Evolutionary conservation across 2,329 filamentous ascomycete genomes (phyloP), one percentile per base, ranked within the genome.

Genomic region (Nothopassalora personata): DNA sequence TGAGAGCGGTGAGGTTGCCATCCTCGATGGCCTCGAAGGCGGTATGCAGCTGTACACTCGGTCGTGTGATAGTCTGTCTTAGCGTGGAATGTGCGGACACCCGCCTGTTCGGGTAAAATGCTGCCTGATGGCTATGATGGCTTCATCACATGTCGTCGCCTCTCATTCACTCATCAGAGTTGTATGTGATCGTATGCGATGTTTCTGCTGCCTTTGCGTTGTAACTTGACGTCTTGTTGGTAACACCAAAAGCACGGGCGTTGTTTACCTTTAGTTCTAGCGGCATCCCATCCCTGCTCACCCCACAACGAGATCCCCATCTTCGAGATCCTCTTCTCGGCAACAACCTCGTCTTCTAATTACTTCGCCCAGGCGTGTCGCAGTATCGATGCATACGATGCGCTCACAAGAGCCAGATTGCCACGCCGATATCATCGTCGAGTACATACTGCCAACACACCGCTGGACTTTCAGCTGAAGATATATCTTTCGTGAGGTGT

Each of bases 1-100:
- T 18, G 61, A 39, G 31, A 54, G 60, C 60, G 64, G 64, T 66
- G 64, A 64, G 58, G 58, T 51, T 36, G 61, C 60, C 64, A 66
- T 66, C 23, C 43, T 52, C 48, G 18, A 27, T 49, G 15, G 28
- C 27, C 23, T 53, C 47, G 48, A 50, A 23, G 18, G 51, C 52
- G 55, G 48, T 57, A 51, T 58, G 56, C 55, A 54, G 45, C 46
- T 27, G 13, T 11, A 27, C 46, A 27, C 46, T 49, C 46, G 55
- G 59, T 57, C 62, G 60, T 52, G 62, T 60, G 56, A 62, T 56
- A 51, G 27, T 45, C 33, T 45, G 57, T 60, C 11, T 46, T 51
- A 51, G 49, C 49, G 49, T 49, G 46, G 23, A 49, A 49, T 49
- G 49, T 34, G 49, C 49, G 39, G 39, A 43, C 39, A 15, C 8